Base-by-base conservation (phyloP, 2,329 filamentous ascomycete genomes). In the Sarocladiaceae sp. region DNA sequence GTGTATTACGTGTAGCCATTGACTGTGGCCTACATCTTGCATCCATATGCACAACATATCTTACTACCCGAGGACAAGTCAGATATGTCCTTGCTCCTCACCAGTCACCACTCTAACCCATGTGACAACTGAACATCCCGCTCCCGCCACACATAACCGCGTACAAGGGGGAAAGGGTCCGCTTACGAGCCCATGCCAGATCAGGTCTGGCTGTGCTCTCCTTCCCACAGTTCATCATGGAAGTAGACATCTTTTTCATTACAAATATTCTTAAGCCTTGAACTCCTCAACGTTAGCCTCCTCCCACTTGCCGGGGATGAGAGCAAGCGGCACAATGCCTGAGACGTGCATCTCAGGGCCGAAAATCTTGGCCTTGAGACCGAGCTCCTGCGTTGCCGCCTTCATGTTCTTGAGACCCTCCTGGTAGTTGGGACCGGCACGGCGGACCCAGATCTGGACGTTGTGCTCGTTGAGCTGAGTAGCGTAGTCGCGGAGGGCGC, bases 351-450 rank as follows among this genome's bases (percentile, higher is more conserved):
- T 96, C 72, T 95, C 82, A 35, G 77, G 77, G 45, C 77, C 77
- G 51, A 80, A 81, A 60, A 80, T 75, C 68, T 79, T 77, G 62
- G 75, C 74, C 53, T 76, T 66, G 53, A 98, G 80, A 56, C 88
- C 87, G 48, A 98, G 81, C 75, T 98, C 93, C 66, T 91, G 82
- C 49, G 89, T 93, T 49, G 95, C 91, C 41, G 82, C 80, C 81
- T 97, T 97, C 81, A 98, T 96, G 82, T 97, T 98, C 83, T 95
- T 96, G 54, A 98, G 84, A 73, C 93, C 93, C 73, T 98, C 93
- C 73, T 98, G 93, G 82, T 95, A 98, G 80, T 98, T 98, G 69
- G 93, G 93, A 49, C 93, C 66, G 44, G 93, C 79, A 69, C 80
- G 78, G 61, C 80, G 76, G 52, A 97, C 90, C 93, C 91, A 97